A percentile compares a stretch with the other conserved stretches of the same genome.
phyloP scores from a whole-genome alignment of 148 eudicot species.

The Salicornia ramosissima region DNA sequence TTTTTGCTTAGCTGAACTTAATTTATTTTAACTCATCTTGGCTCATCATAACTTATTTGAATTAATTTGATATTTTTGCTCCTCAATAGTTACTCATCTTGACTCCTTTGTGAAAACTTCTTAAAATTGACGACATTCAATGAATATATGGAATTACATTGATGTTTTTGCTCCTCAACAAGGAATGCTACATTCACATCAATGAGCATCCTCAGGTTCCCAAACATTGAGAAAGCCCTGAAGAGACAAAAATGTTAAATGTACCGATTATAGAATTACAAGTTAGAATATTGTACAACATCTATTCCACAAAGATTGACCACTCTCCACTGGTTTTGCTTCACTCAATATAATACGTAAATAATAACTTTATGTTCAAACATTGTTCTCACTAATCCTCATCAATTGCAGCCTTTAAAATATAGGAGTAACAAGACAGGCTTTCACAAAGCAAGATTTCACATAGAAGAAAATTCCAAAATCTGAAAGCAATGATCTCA shows the following conservation, averaged over 20 bases:
- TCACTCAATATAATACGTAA: neutral
- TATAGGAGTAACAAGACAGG: too few species aligned
- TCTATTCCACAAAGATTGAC: neutral
- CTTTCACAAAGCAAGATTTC: too few species aligned
- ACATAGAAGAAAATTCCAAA: neutral
- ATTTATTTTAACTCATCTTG: too few species aligned
- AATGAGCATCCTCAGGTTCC: neutral
- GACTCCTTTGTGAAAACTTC: too few species aligned
- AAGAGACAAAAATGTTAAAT: neutral
- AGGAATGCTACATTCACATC: neutral
- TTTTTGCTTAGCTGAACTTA: too few species aligned
- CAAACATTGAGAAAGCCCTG: neutral
- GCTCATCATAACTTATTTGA: too few species aligned
- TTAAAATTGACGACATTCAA: too few species aligned
- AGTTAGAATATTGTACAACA: neutral
- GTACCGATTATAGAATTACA: neutral
- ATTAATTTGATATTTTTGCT: too few species aligned
- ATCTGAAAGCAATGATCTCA: neutral
- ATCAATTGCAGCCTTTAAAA: too few species aligned
- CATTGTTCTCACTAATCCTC: too few species aligned
- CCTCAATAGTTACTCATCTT: too few species aligned
- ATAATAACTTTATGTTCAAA: too few species aligned
- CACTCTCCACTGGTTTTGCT: neutral
- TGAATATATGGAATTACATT: neutral
- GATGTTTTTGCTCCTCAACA: neutral